Evolutionary conservation across 768 basidiomycete genomes (phyloP).

Genomic region (Coprinopsis cinerea): DNA sequence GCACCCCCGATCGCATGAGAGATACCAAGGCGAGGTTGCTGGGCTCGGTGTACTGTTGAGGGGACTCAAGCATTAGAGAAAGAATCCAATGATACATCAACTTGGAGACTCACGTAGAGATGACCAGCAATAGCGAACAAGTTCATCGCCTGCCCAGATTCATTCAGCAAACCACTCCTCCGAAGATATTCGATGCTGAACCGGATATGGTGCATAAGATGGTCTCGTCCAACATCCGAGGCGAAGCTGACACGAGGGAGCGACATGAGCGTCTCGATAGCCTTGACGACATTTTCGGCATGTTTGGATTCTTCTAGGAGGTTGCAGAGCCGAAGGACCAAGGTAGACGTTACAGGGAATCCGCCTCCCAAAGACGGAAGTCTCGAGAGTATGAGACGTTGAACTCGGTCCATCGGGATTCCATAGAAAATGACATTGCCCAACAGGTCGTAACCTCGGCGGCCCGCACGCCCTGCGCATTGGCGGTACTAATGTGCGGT

Average conservation of each 20-base stretch:
- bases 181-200: constrained; percentile 71
- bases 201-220: constrained; percentile 58
- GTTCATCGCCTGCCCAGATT: constrained; percentile 50
- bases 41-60: constrained; percentile 52
- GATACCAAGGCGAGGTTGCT: constrained; percentile 61
- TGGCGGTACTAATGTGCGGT: constrained; percentile 56
- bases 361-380: constrained; percentile 56
- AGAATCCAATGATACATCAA: not conserved
- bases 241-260: constrained; percentile 56
- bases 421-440: constrained; percentile 75
- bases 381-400: constrained; percentile 57
- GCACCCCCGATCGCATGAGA: constrained; percentile 49
- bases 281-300: constrained; percentile 39
- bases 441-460: constrained; percentile 62
- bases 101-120: constrained; percentile 33
- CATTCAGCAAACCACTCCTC: constrained; percentile 47
- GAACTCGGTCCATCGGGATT: constrained; percentile 54
- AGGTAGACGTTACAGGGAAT: constrained; percentile 64
- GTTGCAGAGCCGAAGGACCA: constrained; percentile 59
- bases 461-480: constrained; percentile 68
- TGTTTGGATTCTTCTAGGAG: constrained; percentile 56
- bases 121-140: constrained; percentile 49
- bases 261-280: constrained; percentile 46
- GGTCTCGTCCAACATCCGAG: constrained; percentile 47
- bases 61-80: not conserved